Evolutionary conservation across 495 filamentous ascomycete genomes (phyloP), one percentile per base, ranked within the genome.

Genomic region (Physcia stellaris): DNA sequence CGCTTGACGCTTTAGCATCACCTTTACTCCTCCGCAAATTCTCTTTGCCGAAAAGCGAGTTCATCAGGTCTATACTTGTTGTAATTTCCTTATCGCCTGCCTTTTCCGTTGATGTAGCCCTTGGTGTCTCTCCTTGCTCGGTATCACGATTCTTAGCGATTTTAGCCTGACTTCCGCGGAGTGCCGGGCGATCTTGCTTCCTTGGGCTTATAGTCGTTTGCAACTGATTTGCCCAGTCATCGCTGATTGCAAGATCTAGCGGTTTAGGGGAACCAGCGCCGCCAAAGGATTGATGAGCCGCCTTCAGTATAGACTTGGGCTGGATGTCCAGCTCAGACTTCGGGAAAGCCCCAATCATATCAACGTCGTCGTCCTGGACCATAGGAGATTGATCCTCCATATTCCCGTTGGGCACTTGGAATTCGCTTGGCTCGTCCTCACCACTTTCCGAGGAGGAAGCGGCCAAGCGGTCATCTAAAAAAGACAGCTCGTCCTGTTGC

Each of bases 141-240:
- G 39, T 46, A 21, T 60, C 55, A 26, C 56, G 50, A 34, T 67
- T 60, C 28, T 59, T 56, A 17, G 75, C 64, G n/a, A 70, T 60
- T 42, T 62, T 60, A 6, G 57, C 69, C 51, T 80, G 76, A 40
- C 61, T 71, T 42, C 76, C 68, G 28, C 70, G 67, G 26, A 81
- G 52, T 11, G 68, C 71, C 38, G 71, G 66, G 47, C 86, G 81
- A 64, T 93, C 77, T 52, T 84, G 75, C 59, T 93, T 87, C 49
- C 77, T 73, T 17, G 90, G 90, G 53, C 83, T 93, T 46, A 95
- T 81, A 1, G 90, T 95, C 37, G 79, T 82, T 58, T 84, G 83
- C 42, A 98, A 64, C 53, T 93, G 86, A 49, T 88, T 78, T 28
- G 84, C 78, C 90, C 90, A 98, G 51, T 92, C 82, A 29, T 66